Percentiles rank a stretch among this genome's conserved stretches.
Evolutionary conservation across 169 alveolate species (phyloP).

Genomic region (Babesia gibsoni): DNA sequence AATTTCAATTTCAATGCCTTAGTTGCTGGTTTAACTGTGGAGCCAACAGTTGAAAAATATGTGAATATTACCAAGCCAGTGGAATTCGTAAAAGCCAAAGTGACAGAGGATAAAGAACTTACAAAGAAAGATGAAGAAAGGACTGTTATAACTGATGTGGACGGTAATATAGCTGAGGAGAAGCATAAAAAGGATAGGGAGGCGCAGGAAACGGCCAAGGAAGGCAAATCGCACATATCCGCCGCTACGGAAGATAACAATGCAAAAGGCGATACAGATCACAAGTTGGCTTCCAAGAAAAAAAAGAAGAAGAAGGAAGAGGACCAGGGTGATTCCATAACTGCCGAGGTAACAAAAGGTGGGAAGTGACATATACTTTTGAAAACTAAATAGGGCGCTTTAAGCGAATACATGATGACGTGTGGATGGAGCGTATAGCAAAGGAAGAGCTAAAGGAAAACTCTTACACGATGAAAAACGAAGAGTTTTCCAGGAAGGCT

Average conservation of each 20-base stretch:
- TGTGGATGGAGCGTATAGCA: constrained; percentile 47
- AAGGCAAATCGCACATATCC: neutral
- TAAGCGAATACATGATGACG: constrained; percentile 51
- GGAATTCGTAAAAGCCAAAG: neutral
- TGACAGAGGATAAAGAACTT: neutral
- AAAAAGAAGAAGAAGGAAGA: neutral
- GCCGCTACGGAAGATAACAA: neutral
- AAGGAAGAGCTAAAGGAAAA: constrained; percentile 57
- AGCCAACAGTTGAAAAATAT: neutral
- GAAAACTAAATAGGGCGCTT: constrained; percentile 31
- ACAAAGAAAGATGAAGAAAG: constrained; percentile 8
- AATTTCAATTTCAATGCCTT: constrained; percentile 34
- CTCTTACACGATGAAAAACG: constrained; percentile 45
- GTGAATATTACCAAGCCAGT: neutral
- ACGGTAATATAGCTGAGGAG: neutral
- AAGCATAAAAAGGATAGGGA: neutral
- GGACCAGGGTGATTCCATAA: neutral
- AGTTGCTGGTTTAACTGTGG: constrained; percentile 6
- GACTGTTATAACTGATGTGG: neutral
- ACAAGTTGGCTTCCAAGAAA: neutral
- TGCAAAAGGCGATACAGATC: neutral
- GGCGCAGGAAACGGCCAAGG: neutral
- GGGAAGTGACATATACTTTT: neutral
- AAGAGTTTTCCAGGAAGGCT: constrained; percentile 45
- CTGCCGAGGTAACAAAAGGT: neutral